Evolutionary conservation across 1,284 basidiomycete species (phyloP), one percentile per base, ranked within the genome.

Genomic region (Puccinia novopanici): DNA sequence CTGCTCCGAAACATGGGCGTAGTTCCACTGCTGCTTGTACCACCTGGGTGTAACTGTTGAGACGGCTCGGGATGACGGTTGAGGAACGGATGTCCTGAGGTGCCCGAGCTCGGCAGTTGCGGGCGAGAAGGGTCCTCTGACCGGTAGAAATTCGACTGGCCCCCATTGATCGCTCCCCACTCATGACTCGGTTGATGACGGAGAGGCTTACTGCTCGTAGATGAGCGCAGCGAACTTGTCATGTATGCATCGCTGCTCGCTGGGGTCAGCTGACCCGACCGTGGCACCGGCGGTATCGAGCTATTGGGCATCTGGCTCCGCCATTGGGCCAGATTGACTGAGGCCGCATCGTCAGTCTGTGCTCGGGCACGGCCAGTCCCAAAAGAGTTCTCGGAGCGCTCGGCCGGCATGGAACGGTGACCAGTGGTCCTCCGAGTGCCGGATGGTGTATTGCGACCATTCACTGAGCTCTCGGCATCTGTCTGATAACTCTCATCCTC

Each of bases 1-100:
- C 88, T 84, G 76, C 83, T 86, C 45, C 88, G 86, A 0, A 87
- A 82, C 57, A 85, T 83, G 0, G 85, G 87, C 83, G 4, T 82
- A 12, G 48, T 22, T 12, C 30, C 40, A n/a, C 54, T 37, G 50
- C 48, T 27, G 45, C 30, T 34, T 19, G 50, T 50, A 22, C 50
- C 17, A 63, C 34, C 17, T 24, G 30, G 17, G 17, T 63, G 34
- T 40, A 34, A 63, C 22, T 34, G 59, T 48, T n/a, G 24, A 5
- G 30, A 40, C 6, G 57, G 57, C 3, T 50, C 74, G 3, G 12
- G 19, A 15, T 68, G 67, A 4, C 67, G 67, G 12, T 22, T 40
- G 22, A 45, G 67, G 67, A 68, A 40, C 27, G 59, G 54, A 54
- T 37, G 70, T 8, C 54, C 70, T 6, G 54, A 54, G 48, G 48